A percentile compares a stretch with the other conserved stretches of the same genome.
Conservation (phyloP, 192 early-diverging fungal genomes). For the Linnemannia schmuckeri region DNA sequence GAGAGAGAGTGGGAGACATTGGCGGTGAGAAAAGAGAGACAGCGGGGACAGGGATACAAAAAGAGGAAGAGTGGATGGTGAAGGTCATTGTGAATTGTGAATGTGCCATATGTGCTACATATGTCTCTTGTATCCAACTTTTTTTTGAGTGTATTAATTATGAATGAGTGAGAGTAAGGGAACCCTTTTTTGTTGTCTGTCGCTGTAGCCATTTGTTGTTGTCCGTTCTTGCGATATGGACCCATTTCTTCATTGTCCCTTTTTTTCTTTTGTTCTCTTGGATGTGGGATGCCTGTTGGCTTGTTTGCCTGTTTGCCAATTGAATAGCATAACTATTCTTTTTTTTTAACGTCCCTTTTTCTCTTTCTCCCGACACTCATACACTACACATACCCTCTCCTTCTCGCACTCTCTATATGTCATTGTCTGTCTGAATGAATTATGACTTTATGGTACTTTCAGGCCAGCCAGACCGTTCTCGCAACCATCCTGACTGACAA, state of each 20-base stretch:
- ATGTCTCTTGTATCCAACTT: background rate
- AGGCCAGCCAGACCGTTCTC: background rate
- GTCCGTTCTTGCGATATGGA: no score
- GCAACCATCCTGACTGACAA: background rate
- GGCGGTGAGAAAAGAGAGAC: background rate
- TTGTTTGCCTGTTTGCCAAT: background rate
- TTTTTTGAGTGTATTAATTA: background rate
- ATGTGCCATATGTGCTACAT: background rate
- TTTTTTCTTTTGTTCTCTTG: background rate
- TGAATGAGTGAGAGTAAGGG: background rate
- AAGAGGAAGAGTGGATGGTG: background rate
- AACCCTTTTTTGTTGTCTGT: background rate
- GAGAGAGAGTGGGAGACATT: background rate
- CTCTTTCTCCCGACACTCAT: background rate
- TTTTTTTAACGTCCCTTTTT: background rate
- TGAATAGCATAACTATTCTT: background rate
- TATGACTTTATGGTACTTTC: background rate
- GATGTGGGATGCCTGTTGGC: background rate
- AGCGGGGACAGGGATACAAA: background rate
- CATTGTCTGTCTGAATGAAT: background rate
- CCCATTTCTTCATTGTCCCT: background rate
- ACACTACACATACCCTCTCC: background rate
- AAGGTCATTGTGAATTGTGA: background rate
- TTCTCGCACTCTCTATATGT: background rate
- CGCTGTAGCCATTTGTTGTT: background rate